Base-by-base conservation (phyloP, 2,329 filamentous ascomycete species). In the Diplodia corticola region DNA sequence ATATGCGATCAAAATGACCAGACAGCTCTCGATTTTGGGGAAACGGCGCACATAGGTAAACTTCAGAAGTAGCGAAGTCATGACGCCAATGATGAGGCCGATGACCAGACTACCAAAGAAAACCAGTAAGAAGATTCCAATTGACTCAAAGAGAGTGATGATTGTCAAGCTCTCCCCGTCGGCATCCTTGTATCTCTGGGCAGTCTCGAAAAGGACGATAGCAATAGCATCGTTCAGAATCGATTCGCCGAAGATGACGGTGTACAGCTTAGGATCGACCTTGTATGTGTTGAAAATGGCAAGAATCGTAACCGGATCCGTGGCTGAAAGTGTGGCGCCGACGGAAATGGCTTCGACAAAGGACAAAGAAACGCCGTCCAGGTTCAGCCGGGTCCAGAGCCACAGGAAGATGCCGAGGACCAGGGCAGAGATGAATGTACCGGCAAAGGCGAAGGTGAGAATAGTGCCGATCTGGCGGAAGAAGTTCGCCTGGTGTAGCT, bases 211-310 rank as follows among this genome's bases (percentile, higher is more conserved):
- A 71, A 99, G 88, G 74, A 99, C 95, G 78, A 99, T 99, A 70
- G 95, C 95, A 74, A 99, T 94, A 51, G 95, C 95, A 81, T 99
- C 95, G 77, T 99, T 99, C 65, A 99, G 83, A 68, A 99, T 98
- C 7, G 94, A 96, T 80, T 99, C 95, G 76, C 95, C 95, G 78
- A 99, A 99, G 71, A 99, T 99, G 77, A 99, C 89, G 33, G 95
- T 99, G 81, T 99, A 99, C 20, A 99, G 86, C 80, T 98, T 98
- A 2, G 95, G 95, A 74, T 99, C 95, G 73, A 99, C 95, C 80
- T 98, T 98, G 86, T 98, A 99, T 1, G 95, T 91, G 78, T 97
- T 98, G 86, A 99, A 99, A 72, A 99, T 99, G 76, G 95, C 95
- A 64, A 99, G 84, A 72, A 99, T 98, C 0, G 95, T 99, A 67